Conservation (phyloP, 306 rosid species). For the Acacia acuminata region DNA sequence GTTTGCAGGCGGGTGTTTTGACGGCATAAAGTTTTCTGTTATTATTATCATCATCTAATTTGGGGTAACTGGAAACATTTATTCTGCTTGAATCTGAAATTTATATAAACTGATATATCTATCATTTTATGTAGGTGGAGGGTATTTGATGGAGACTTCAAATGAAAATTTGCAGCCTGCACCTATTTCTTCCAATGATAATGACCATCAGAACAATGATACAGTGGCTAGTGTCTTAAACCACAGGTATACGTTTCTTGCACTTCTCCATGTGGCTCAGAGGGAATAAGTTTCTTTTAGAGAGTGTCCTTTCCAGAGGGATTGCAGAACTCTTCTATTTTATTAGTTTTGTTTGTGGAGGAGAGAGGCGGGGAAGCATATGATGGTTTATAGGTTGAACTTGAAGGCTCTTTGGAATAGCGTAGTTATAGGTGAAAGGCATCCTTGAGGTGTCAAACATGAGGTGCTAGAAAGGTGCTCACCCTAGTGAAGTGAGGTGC, state of each 20-base stretch:
- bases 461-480: background rate
- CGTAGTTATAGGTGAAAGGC: background rate
- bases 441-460: background rate
- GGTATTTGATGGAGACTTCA: constrained; percentile 50
- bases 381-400: background rate
- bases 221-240: constrained; percentile 33
- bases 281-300: background rate
- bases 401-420: background rate
- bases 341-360: background rate
- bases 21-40: background rate
- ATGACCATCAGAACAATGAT: constrained; percentile 38
- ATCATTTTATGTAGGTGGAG: constrained; percentile 24
- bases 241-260: constrained; percentile 32
- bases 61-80: background rate
- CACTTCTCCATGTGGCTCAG: background rate
- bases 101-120: background rate
- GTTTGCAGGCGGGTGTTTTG: background rate
- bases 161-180: constrained; percentile 40
- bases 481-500: background rate
- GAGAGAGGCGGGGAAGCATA: background rate
- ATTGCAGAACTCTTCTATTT: background rate
- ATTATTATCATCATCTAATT: background rate
- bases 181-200: constrained; percentile 41
- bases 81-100: background rate
- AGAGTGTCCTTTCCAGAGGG: background rate